Percentiles rank a stretch among this genome's conserved stretches.
Conservation (phyloP, 106 monocot species). For the Apostasia shenzhenica region DNA sequence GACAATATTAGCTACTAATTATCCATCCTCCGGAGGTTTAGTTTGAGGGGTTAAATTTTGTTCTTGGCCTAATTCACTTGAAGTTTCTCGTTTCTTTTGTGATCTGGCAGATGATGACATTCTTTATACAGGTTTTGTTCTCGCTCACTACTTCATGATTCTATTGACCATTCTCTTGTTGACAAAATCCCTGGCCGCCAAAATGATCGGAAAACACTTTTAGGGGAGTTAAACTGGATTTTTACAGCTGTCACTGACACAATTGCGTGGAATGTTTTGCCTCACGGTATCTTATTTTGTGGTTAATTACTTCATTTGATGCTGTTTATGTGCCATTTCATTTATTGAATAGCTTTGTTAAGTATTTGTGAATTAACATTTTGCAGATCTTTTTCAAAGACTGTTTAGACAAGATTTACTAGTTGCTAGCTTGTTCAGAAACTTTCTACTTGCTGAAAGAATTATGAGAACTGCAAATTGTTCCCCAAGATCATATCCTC, state of each 20-base stretch:
- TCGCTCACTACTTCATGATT: slow-evolving; percentile 78
- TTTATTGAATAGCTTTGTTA: not conserved
- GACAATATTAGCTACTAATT: not conserved
- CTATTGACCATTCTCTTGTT: slow-evolving; percentile 59
- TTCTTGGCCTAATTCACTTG: not conserved
- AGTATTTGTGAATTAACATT: slow-evolving; percentile 7
- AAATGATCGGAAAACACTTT: slow-evolving; percentile 93
- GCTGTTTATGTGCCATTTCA: not conserved
- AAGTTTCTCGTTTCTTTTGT: not conserved
- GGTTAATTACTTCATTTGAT: slow-evolving; percentile 5
- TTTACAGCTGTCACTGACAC: slow-evolving; percentile 97
- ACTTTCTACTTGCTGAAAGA: slow-evolving; percentile 89
- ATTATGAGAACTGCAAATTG: slow-evolving; percentile 97
- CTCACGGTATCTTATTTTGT: slow-evolving; percentile 52
- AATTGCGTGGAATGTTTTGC: slow-evolving; percentile 98
- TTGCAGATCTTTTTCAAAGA: slow-evolving; percentile 79
- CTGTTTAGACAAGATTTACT: slow-evolving; percentile 89
- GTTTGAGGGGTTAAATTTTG: not conserved
- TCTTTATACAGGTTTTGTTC: slow-evolving; percentile 66
- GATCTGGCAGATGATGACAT: not conserved
- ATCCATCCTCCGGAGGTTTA: not conserved
- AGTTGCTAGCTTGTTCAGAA: slow-evolving; percentile 93
- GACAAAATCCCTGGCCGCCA: slow-evolving; percentile 95
- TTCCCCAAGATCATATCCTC: slow-evolving; percentile 80
- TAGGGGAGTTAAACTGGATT: slow-evolving; percentile 99